phyloP scores from a whole-genome alignment of 768 basidiomycete genomes.

The Rhodotorula kratochvilovae region DNA sequence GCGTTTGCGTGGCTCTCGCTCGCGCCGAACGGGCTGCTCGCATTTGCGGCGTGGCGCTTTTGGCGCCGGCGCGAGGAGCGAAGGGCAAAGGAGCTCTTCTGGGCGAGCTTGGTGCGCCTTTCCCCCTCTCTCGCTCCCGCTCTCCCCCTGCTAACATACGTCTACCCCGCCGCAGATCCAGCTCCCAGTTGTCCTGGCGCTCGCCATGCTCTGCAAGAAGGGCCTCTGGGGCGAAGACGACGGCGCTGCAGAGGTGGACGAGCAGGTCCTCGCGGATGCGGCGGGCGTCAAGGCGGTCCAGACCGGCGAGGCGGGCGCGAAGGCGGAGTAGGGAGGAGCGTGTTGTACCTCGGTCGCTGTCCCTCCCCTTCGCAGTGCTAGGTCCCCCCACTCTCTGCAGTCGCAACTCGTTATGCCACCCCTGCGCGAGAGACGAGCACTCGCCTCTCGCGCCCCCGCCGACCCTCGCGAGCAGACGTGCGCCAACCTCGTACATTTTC shows the following conservation, averaged over 20 bases:
- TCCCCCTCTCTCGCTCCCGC: not conserved
- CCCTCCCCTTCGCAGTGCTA: too few relatives aligned
- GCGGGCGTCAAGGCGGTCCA: not conserved
- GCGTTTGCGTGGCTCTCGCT: constrained; percentile 72
- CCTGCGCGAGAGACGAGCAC: too few relatives aligned
- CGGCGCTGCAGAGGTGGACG: constrained; percentile 4
- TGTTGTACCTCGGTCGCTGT: too few relatives aligned
- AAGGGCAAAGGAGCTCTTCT: constrained; percentile 63
- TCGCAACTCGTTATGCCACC: too few relatives aligned
- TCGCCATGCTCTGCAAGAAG: constrained; percentile 94
- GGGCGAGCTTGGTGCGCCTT: constrained; percentile 80
- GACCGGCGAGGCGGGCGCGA: not conserved
- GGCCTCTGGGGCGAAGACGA: constrained; percentile 52
- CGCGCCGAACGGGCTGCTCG: constrained; percentile 68
- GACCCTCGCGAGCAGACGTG: too few relatives aligned
- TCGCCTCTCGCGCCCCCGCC: too few relatives aligned
- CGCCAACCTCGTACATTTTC: too few relatives aligned
- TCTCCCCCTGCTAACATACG: too few relatives aligned
- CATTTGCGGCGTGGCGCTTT: constrained; percentile 67
- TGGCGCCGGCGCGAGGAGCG: constrained; percentile 57
- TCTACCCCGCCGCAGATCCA: not conserved
- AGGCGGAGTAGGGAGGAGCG: too few relatives aligned
- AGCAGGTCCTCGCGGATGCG: not conserved
- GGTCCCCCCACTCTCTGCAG: too few relatives aligned
- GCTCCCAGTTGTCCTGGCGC: constrained; percentile 68